Percentiles rank a stretch among this genome's conserved stretches.
phyloP scores from a whole-genome alignment of 2,329 filamentous ascomycete genomes.

The Teratosphaeriaceae sp. region DNA sequence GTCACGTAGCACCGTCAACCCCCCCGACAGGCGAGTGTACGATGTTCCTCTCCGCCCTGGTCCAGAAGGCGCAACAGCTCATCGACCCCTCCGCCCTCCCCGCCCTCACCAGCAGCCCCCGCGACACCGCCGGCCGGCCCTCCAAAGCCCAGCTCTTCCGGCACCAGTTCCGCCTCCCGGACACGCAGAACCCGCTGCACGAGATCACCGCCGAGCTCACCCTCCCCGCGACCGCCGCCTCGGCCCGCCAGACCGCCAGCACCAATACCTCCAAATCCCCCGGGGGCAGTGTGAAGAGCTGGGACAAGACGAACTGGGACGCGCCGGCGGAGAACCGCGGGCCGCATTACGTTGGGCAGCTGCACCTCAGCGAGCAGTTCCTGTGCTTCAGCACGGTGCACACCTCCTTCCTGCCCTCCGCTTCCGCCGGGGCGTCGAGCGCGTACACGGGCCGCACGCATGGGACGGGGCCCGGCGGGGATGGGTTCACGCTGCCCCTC shows the following conservation, averaged over 20 bases:
- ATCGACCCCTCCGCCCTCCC: slow-evolving; percentile 79
- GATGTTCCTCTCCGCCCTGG: slow-evolving; percentile 72
- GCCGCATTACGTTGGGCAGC: slow-evolving; percentile 75
- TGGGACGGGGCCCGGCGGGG: slow-evolving; percentile 84
- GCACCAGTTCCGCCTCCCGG: slow-evolving; percentile 90
- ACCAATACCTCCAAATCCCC: too few species aligned
- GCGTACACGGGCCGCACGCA: slow-evolving; percentile 89
- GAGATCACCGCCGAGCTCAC: slow-evolving; percentile 96
- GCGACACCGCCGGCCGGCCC: slow-evolving; percentile 74
- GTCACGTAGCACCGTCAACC: not conserved
- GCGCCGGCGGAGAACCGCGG: slow-evolving; percentile 60
- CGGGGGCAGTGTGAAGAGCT: slow-evolving; percentile 38
- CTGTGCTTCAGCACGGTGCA: slow-evolving; percentile 95
- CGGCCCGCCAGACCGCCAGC: too few species aligned
- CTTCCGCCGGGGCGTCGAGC: slow-evolving; percentile 72
- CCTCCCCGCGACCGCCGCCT: slow-evolving; percentile 56
- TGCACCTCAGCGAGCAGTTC: slow-evolving; percentile 90
- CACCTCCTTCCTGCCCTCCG: slow-evolving; percentile 74
- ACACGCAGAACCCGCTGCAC: slow-evolving; percentile 85
- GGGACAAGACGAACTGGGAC: slow-evolving; percentile 59
- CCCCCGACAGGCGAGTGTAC: too few species aligned
- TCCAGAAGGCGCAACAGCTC: slow-evolving; percentile 91
- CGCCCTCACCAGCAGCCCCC: slow-evolving; percentile 42
- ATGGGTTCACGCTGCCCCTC: slow-evolving; percentile 91
- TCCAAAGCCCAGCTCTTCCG: slow-evolving; percentile 92